phyloP scores from a whole-genome alignment of 345 rosid genomes.

The Gynandropsis gynandra region DNA sequence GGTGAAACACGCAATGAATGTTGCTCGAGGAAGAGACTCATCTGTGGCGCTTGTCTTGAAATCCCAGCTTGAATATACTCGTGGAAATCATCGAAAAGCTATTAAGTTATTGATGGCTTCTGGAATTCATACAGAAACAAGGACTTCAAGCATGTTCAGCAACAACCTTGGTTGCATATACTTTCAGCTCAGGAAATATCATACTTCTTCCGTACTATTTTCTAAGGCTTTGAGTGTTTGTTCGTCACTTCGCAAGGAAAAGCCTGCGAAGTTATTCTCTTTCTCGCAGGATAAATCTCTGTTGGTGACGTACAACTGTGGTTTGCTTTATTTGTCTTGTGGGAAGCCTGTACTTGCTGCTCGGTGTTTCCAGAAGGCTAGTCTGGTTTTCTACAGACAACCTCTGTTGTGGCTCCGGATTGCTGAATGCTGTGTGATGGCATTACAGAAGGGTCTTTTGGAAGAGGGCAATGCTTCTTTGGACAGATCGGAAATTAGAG shows the following conservation, averaged over 20 bases:
- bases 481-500: slow-evolving; percentile 48
- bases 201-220: slow-evolving; percentile 56
- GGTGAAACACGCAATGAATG: slow-evolving; percentile 90
- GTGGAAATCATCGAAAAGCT: slow-evolving; percentile 89
- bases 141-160: slow-evolving; percentile 67
- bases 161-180: slow-evolving; percentile 94
- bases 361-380: slow-evolving; percentile 77
- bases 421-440: slow-evolving; percentile 93
- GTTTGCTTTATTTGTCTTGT: slow-evolving; percentile 71
- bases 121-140: slow-evolving; percentile 55
- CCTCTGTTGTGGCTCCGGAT: slow-evolving; percentile 92
- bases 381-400: slow-evolving; percentile 47
- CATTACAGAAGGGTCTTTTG: slow-evolving; percentile 64
- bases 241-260: slow-evolving; percentile 65
- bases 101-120: slow-evolving; percentile 85
- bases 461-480: slow-evolving; percentile 30
- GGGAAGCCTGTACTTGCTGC: slow-evolving; percentile 91
- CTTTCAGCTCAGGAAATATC: slow-evolving; percentile 66
- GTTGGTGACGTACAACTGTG: slow-evolving; percentile 72
- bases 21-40: slow-evolving; percentile 83
- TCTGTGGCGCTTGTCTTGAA: slow-evolving; percentile 82
- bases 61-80: slow-evolving; percentile 96
- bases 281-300: slow-evolving; percentile 85
- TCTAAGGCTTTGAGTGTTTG: slow-evolving; percentile 66
- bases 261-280: slow-evolving; percentile 54